Base-by-base conservation (phyloP, 1,284 basidiomycete species). In the Ceratobasidium sp. region DNA sequence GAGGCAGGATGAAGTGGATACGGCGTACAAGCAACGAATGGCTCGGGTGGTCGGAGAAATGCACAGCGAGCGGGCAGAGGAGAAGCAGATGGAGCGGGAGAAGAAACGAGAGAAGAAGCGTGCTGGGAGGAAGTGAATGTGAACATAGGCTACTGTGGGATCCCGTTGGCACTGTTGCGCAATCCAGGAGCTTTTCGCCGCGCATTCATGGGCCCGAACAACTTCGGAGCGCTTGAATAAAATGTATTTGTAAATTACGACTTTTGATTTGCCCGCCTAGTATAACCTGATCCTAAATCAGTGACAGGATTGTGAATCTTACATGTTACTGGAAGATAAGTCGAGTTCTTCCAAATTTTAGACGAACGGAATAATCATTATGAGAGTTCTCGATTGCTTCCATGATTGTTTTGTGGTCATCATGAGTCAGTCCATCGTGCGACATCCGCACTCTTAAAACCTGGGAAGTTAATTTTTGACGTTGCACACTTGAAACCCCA, bases 11-110 rank as follows among this genome's bases (percentile, higher is more conserved):
- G 89, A 90, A 78, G 94, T 94, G 82, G 96, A 98, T 76, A 81
- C 77, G 71, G 80, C 79, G 35, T 98, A 95, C 79, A 85, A 86
- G 75, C 84, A 89, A 69, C 86, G 85, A 72, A 92, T 96, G 91
- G 91, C 91, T 77, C 87, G 85, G 75, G 93, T 92, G 50, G 89
- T 90, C 77, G 88, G 90, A 1, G 87, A 88, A 0, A 84, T 99
- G 62, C 91, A 96, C 75, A 85, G 88, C 47, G 97, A 99, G 82
- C 83, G 96, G 67, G 93, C 93, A 25, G 97, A 99, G 80, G 89
- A 99, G 82, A 99, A 98, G 83, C 88, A 87, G 67, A 88, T 92
- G 87, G 91, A 94, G 64, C 87, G 87, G 76, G 90, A 90, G 77
- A 94, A 94, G 80, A 78, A 80, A 60, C 88, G 83, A 75, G 90